Evolutionary conservation across 352 stramenopile genomes (phyloP).

Genomic region (Bremia lactucae): DNA sequence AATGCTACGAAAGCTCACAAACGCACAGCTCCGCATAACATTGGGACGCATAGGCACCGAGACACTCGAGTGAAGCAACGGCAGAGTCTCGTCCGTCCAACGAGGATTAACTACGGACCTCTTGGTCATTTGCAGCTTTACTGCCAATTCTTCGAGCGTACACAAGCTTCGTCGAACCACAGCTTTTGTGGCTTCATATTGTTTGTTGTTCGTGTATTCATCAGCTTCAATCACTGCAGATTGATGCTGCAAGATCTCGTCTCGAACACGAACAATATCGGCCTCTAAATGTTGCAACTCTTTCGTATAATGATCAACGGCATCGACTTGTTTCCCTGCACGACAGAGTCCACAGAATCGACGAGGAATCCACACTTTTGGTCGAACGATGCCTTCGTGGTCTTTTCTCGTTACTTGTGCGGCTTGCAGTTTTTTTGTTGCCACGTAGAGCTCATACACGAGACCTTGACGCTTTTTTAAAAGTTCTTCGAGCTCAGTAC

Average conservation of each 20-base stretch:
- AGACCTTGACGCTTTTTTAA: slow-evolving; percentile 41
- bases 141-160: slow-evolving; percentile 11
- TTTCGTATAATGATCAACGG: slow-evolving; percentile 44
- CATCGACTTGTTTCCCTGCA: slow-evolving; percentile 38
- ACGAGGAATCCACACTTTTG: slow-evolving; percentile 26
- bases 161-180: slow-evolving; percentile 10
- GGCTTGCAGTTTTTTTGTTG: slow-evolving; percentile 32
- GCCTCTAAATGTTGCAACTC: slow-evolving; percentile 38
- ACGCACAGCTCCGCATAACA: slow-evolving; percentile 56
- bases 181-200: slow-evolving; percentile 10
- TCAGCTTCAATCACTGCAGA: slow-evolving; percentile 26
- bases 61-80: slow-evolving; percentile 18
- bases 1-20: slow-evolving; percentile 64
- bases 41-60: slow-evolving; percentile 27
- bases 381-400: slow-evolving; percentile 22
- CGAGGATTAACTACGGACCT: slow-evolving; percentile 13
- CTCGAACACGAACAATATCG: slow-evolving; percentile 34
- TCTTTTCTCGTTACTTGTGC: slow-evolving; percentile 14
- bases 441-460: slow-evolving; percentile 40
- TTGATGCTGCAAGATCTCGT: slow-evolving; percentile 40
- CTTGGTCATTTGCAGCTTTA: slow-evolving; percentile 27
- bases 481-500: slow-evolving; percentile 38
- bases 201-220: slow-evolving; percentile 14
- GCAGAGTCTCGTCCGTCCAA: slow-evolving; percentile 23
- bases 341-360: slow-evolving; percentile 40